These are phyloP conservation scores for Fusarium armeniacum DNA, from an alignment of 2,329 filamentous ascomycete species.

Conservation along the genomic window DNA sequence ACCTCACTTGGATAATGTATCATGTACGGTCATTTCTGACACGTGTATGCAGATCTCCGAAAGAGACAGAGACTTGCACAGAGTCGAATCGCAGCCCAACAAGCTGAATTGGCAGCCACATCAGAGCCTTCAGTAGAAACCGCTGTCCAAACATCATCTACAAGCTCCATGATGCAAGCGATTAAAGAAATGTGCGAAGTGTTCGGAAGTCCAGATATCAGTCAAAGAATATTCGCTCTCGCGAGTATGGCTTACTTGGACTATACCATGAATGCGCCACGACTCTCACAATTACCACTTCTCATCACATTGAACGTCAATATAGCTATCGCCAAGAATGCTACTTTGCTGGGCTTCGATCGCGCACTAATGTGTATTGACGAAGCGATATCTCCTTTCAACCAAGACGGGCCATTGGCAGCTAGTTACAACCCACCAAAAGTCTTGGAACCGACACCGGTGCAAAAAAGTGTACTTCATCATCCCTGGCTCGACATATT, in stretches of 20 bases:
- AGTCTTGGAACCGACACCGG: background rate
- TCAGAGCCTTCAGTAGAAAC: background rate
- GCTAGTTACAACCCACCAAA: background rate
- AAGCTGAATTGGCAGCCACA: background rate
- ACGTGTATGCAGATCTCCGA: background rate
- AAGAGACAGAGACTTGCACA: conserved; percentile 7
- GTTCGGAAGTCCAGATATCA: background rate
- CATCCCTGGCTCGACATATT: conserved; percentile 35
- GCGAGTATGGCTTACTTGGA: conserved; percentile 25
- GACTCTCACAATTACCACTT: conserved; percentile 15
- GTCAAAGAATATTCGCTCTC: conserved; percentile 1
- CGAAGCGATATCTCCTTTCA: conserved; percentile 15
- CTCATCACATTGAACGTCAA: conserved; percentile 26
- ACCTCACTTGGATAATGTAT: fast-evolving
- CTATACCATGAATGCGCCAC: conserved; percentile 20
- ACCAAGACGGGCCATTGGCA: background rate
- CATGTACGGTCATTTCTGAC: fast-evolving
- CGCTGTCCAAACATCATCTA: fast-evolving
- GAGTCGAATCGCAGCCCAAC: background rate
- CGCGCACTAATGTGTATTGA: conserved; percentile 7
- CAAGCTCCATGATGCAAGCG: background rate
- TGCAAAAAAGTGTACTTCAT: conserved; percentile 5
- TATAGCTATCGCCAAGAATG: conserved; percentile 26
- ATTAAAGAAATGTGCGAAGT: conserved; percentile 19
- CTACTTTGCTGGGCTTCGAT: background rate